Evolutionary conservation across 2,329 filamentous ascomycete genomes (phyloP).

Genomic region (Ampelomyces quisqualis): DNA sequence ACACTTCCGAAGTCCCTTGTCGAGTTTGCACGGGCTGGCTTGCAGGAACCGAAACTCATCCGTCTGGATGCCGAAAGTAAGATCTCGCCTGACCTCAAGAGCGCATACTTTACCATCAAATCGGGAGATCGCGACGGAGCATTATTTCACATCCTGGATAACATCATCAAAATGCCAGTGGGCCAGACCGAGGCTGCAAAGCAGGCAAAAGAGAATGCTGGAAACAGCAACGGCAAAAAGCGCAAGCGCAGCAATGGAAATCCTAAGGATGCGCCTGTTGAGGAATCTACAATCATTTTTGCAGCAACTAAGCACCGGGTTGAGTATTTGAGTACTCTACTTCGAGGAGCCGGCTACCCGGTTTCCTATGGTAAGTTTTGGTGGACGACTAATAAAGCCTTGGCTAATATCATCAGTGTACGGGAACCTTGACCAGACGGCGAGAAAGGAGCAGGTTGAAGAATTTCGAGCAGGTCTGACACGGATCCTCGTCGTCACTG

Average conservation of each 20-base stretch:
- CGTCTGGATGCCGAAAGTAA: conserved; percentile 93
- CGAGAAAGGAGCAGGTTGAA: conserved; percentile 87
- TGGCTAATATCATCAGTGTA: conserved; percentile 60
- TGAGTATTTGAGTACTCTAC: conserved; percentile 81
- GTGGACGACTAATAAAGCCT: background rate
- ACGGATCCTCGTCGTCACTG: conserved; percentile 92
- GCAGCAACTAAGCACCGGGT: conserved; percentile 96
- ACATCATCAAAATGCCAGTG: conserved; percentile 88
- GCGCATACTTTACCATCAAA: conserved; percentile 91
- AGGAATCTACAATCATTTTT: conserved; percentile 93
- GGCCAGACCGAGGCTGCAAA: conserved; percentile 58
- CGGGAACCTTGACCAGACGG: conserved; percentile 89
- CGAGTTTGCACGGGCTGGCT: conserved; percentile 89
- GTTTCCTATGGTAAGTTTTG: conserved; percentile 66
- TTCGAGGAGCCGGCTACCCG: conserved; percentile 79
- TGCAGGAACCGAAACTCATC: conserved; percentile 89
- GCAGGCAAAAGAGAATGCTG: conserved; percentile 48
- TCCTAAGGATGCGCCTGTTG: conserved; percentile 70
- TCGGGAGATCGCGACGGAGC: conserved; percentile 92
- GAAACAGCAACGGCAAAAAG: conserved; percentile 63
- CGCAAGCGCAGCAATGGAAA: conserved; percentile 64
- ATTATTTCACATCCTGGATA: conserved; percentile 81
- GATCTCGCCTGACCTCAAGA: conserved; percentile 92
- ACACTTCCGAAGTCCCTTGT: conserved; percentile 92
- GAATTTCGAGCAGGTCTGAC: conserved; percentile 82